Conservation (phyloP, 345 rosid genomes). For the Geranium rotundifolium region DNA sequence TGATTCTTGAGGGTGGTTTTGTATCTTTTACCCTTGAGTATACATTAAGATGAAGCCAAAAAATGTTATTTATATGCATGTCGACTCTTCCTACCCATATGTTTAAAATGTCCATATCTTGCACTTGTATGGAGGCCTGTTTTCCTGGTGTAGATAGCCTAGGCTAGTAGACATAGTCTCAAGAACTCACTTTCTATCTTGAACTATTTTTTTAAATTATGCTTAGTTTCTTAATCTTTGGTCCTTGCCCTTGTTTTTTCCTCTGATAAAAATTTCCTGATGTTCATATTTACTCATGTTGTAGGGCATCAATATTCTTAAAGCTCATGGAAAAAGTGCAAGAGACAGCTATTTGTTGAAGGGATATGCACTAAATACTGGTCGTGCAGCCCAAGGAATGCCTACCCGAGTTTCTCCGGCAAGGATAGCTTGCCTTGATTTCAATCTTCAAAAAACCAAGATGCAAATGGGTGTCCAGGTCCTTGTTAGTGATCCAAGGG, state of each 20-base stretch:
- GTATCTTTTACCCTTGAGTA: too few relatives aligned
- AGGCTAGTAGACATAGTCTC: not conserved
- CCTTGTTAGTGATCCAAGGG: constrained; percentile 85
- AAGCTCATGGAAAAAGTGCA: constrained; percentile 85
- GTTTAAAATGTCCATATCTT: not conserved
- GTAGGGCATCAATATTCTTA: constrained; percentile 69
- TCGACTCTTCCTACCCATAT: not conserved
- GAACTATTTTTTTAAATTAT: not conserved
- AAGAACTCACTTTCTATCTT: not conserved
- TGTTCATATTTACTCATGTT: not conserved
- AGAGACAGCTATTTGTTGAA: constrained; percentile 78
- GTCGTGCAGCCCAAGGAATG: constrained; percentile 93
- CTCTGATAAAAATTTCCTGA: not conserved
- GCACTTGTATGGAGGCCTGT: not conserved
- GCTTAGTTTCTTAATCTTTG: not conserved
- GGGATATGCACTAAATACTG: constrained; percentile 78
- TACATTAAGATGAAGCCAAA: too few relatives aligned
- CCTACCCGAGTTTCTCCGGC: constrained; percentile 69
- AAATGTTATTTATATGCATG: not conserved
- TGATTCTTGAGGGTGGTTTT: too few relatives aligned
- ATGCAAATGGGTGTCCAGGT: constrained; percentile 97
- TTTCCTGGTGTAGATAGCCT: not conserved
- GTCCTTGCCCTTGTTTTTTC: not conserved
- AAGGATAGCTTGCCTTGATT: constrained; percentile 78
- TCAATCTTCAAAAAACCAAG: constrained; percentile 86